These are phyloP conservation scores for Graphilbum ipis-grandicollis DNA, from an alignment of 2,329 filamentous ascomycete species.

Conservation along the genomic window DNA sequence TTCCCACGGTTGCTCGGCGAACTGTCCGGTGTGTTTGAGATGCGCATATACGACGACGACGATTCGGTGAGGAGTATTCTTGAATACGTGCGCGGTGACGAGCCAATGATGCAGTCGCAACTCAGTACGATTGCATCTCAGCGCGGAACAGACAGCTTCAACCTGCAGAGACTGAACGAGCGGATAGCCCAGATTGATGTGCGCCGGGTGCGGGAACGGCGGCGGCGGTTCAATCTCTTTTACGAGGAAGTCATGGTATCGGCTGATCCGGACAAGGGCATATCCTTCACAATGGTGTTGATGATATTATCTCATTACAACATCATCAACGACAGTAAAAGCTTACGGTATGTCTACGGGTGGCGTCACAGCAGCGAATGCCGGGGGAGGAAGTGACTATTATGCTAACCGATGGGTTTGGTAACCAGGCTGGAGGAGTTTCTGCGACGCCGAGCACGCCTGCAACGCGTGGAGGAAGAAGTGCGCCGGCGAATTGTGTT, in stretches of 20 bases:
- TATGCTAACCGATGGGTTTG: too few relatives aligned
- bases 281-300: conserved; percentile 78
- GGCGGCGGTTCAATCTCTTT: conserved; percentile 78
- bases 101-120: conserved; percentile 19
- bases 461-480: conserved; percentile 90
- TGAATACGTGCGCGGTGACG: conserved; percentile 57
- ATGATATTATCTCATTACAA: conserved; percentile 98
- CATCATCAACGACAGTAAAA: conserved; percentile 95
- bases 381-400: too few relatives aligned
- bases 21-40: conserved; percentile 87
- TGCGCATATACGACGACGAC: conserved; percentile 87
- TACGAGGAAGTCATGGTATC: conserved; percentile 93
- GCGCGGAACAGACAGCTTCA: conserved; percentile 40
- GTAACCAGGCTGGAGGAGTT: conserved; percentile 69
- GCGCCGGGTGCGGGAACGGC: conserved; percentile 52
- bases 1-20: conserved; percentile 83
- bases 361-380: too few relatives aligned
- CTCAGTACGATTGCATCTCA: conserved; percentile 36
- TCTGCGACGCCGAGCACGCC: conserved; percentile 67
- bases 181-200: conserved; percentile 61
- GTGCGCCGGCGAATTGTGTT: conserved; percentile 79
- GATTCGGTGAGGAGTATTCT: conserved; percentile 76
- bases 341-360: conserved; percentile 44
- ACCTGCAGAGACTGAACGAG: conserved; percentile 58
- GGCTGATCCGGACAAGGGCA: conserved; percentile 74